These are phyloP conservation scores for Nicotiana rustica DNA, from an alignment of 305 asterid species.

Conservation along the genomic window DNA sequence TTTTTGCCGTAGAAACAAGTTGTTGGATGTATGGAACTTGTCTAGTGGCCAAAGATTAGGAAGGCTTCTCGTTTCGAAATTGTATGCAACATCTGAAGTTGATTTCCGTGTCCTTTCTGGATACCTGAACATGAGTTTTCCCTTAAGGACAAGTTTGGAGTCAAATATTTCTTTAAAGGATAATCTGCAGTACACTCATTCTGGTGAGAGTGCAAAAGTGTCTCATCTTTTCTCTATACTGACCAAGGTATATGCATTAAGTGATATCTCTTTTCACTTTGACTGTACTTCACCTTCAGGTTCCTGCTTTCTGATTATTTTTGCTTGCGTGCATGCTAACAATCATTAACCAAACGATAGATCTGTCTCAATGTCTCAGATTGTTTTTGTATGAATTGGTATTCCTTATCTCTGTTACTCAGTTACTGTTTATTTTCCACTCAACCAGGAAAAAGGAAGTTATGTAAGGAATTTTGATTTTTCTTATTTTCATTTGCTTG, in stretches of 20 bases:
- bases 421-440: slow-evolving; percentile 1
- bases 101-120: slow-evolving; percentile 79
- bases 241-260: slow-evolving; percentile 68
- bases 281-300: slow-evolving; percentile 23
- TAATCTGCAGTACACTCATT: slow-evolving; percentile 43
- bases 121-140: slow-evolving; percentile 51
- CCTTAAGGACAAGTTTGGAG: slow-evolving; percentile 36
- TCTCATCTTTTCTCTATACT: slow-evolving; percentile 66
- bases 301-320: not conserved
- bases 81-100: slow-evolving; percentile 62
- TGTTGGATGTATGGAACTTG: slow-evolving; percentile 71
- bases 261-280: slow-evolving; percentile 17
- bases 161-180: slow-evolving; percentile 44
- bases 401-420: slow-evolving; percentile 14
- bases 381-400: slow-evolving; percentile 7
- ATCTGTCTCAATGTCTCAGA: not conserved
- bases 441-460: slow-evolving; percentile 22
- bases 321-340: slow-evolving; percentile 13
- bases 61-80: slow-evolving; percentile 61
- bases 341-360: slow-evolving; percentile 6
- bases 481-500: slow-evolving; percentile 27
- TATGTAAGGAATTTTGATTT: not conserved
- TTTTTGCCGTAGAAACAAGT: slow-evolving; percentile 51
- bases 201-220: slow-evolving; percentile 65
- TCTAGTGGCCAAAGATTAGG: slow-evolving; percentile 60